Base-by-base conservation (phyloP, 2,329 filamentous ascomycete species). In the Emydomyces testavorans region DNA sequence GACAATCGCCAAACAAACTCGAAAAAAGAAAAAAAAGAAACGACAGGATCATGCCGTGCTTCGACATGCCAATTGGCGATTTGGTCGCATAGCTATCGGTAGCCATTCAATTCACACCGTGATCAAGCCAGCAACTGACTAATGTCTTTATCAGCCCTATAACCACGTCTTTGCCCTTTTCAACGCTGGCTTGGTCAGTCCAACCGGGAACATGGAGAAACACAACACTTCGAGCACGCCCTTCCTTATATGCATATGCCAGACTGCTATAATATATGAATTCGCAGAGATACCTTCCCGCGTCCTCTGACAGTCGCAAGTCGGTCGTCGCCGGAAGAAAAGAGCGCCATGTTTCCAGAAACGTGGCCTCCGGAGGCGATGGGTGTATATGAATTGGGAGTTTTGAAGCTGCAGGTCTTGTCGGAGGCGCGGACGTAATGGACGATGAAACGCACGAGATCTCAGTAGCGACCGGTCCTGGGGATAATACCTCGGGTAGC, bases 261-360 rank as follows among this genome's bases (percentile, higher is more conserved):
- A 87, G 62, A 52, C 79, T 83, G 5, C 77, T 79, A 64, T 79
- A 87, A 63, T 83, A 85, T 55, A 83, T 86, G 59, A 85, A 89
- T 60, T 89, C 84, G 64, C 84, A 89, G 13, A 88, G 70, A 62
- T 82, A 89, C 16, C 74, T 75, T 2, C 84, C 84, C 0, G 84
- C 78, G 54, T 89, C 80, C 36, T 79, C 74, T 0, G 82, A 86
- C 32, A 83, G 68, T 26, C 77, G 72, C 6, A 73, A 56, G 51
- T 72, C 68, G 10, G 59, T 54, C 1, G 53, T 58, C 23, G 57
- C 26, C 5, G 65, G 58, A 2, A 57, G 56, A 48, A 61, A 57
- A 0, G 57, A 53, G 13, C 60, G 59, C 66, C 66, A 69, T 3
- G 54, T 52, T 16, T 57, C 53, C 7, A 68, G 52, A 39, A 70